Base-by-base conservation (phyloP, 1,284 basidiomycete species). In the Pseudozyma sp. region DNA sequence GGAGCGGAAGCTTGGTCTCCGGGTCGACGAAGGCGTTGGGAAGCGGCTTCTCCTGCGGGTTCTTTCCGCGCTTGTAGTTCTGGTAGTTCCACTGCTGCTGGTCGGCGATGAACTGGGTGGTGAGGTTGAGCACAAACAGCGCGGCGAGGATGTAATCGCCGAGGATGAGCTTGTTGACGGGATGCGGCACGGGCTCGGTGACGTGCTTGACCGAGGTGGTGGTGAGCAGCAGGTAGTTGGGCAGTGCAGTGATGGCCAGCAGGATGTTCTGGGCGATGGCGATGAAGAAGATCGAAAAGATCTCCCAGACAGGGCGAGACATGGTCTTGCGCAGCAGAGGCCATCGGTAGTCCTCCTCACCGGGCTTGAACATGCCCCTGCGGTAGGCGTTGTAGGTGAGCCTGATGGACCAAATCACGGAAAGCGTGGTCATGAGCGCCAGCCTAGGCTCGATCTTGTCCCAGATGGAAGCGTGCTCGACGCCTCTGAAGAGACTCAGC, bases 261-360 rank as follows among this genome's bases (percentile, higher is more conserved):
- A 98, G 88, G 30, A 92, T 83, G 79, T 94, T 94, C 84, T 95
- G 94, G 8, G 87, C 90, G 61, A 87, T 86, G 10, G 92, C 88
- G 60, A 97, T 91, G 85, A 95, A 96, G 29, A 88, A 87, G 35
- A 97, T 83, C 85, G 95, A 94, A 58, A 91, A 81, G 37, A 96
- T 70, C 72, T 93, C 90, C 87, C 94, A 97, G 16, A 91, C 81
- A 87, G 88, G 89, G 3, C 86, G 72, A 3, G 90, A 90, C 24
- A 97, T 83, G 57, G 90, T 87, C 54, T 87, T 84, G 40, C 93
- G 89, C 11, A 97, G 87, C 50, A 93, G 85, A 3, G 88, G 89
- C 92, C 94, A 97, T 33, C 95, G 91, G 82, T 98, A 97, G 85
- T 97, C 95, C 84, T 94, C 93, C 37, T 93, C 92, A 3, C 87